phyloP scores from a whole-genome alignment of 257 asterid genomes.

The Solanum paucissectum region DNA sequence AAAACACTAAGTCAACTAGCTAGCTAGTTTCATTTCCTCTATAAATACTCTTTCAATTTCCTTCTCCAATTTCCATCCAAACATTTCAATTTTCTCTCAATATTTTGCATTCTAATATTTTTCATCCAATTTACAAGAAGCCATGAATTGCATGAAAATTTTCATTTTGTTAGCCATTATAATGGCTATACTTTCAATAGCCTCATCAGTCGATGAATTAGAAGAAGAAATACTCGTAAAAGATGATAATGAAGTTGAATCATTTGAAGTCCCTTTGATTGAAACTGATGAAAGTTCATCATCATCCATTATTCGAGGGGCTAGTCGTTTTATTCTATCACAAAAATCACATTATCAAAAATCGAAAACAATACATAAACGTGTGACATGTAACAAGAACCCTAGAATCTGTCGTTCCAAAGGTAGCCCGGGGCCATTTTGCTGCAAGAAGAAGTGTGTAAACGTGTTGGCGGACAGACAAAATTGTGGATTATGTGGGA shows the following conservation, averaged over 20 bases:
- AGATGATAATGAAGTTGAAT: neutral
- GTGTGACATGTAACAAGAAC: slow-evolving; percentile 33
- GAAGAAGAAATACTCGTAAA: neutral
- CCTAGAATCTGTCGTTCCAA: slow-evolving; percentile 34
- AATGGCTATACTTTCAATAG: slow-evolving; percentile 10
- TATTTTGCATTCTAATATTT: neutral
- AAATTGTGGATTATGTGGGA: slow-evolving; percentile 63
- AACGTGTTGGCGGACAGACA: slow-evolving; percentile 19
- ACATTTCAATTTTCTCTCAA: neutral
- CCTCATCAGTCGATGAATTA: neutral
- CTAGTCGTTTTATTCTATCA: slow-evolving; percentile 30
- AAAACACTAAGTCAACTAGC: neutral
- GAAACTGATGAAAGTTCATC: neutral
- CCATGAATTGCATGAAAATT: slow-evolving; percentile 21
- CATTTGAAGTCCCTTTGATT: neutral
- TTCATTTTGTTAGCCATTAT: slow-evolving; percentile 15
- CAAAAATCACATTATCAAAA: neutral
- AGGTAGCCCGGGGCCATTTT: slow-evolving; percentile 55
- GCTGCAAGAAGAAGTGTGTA: slow-evolving; percentile 61
- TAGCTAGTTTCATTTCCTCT: neutral
- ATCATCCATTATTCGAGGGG: slow-evolving; percentile 22
- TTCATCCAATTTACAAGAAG: neutral
- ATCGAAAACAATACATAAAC: neutral
- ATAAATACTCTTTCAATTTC: slow-evolving; percentile 2
- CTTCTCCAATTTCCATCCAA: neutral